Percentiles rank a stretch among this genome's conserved stretches.
These are phyloP conservation scores for Coniochaeta sp. DNA, from an alignment of 2,329 filamentous ascomycete species.

Conservation along the genomic window DNA sequence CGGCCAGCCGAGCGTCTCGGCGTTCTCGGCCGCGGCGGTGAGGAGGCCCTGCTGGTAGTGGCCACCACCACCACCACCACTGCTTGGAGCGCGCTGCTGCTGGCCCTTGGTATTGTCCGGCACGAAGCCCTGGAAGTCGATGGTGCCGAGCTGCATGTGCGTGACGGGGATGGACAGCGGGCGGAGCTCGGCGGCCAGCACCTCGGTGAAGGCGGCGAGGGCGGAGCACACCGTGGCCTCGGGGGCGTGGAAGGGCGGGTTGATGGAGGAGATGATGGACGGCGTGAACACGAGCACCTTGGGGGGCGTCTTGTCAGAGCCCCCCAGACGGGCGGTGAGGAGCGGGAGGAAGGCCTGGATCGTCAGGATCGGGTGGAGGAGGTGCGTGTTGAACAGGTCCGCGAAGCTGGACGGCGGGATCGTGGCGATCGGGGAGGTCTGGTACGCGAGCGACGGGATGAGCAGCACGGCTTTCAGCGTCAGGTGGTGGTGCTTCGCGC, in stretches of 20 bases:
- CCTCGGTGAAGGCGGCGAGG: slow-evolving; percentile 77
- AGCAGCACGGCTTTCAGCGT: slow-evolving; percentile 74
- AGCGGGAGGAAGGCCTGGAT: slow-evolving; percentile 85
- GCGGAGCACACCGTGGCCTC: slow-evolving; percentile 83
- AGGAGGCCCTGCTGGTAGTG: slow-evolving; percentile 23
- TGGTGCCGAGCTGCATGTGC: slow-evolving; percentile 84
- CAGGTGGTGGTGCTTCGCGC: slow-evolving; percentile 68
- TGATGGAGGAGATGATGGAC: slow-evolving; percentile 71
- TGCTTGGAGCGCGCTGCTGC: slow-evolving; percentile 14
- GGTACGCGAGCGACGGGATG: slow-evolving; percentile 74
- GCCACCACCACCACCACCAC: too few species aligned
- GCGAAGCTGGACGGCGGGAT: slow-evolving; percentile 79
- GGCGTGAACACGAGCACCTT: slow-evolving; percentile 74
- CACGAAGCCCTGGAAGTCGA: slow-evolving; percentile 69
- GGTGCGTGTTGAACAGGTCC: slow-evolving; percentile 85
- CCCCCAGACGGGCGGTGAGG: slow-evolving; percentile 54
- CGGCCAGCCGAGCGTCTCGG: slow-evolving; percentile 57
- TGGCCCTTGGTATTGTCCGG: slow-evolving; percentile 22
- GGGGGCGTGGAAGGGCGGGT: slow-evolving; percentile 73
- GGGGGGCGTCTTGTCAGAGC: slow-evolving; percentile 46
- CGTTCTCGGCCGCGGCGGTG: slow-evolving; percentile 34
- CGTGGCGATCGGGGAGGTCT: slow-evolving; percentile 76
- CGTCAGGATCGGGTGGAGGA: slow-evolving; percentile 82
- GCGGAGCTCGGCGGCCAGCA: slow-evolving; percentile 70
- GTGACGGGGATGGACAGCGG: slow-evolving; percentile 72